Evolutionary conservation across 2,329 filamentous ascomycete genomes (phyloP).

Genomic region (Pseudogymnoascus sp.): DNA sequence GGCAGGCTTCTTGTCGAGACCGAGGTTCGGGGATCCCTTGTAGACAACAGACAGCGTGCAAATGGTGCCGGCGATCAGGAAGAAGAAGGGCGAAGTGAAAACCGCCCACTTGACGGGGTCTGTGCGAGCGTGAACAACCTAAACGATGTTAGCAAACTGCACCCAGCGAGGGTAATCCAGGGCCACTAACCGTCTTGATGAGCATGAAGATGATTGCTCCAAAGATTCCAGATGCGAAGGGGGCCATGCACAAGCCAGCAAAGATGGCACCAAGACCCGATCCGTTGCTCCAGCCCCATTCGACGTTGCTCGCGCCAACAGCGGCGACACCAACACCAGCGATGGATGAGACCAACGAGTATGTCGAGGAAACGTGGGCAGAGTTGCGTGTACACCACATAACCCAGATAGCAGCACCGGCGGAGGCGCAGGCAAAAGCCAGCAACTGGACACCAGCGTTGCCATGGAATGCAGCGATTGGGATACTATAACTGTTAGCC

Average conservation of each 20-base stretch:
- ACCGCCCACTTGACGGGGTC: conserved; percentile 68
- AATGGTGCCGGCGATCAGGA: conserved; percentile 66
- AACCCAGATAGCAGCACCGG: conserved; percentile 63
- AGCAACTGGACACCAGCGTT: conserved; percentile 62
- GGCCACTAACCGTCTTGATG: conserved; percentile 47
- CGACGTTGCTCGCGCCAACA: conserved; percentile 52
- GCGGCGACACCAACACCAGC: conserved; percentile 64
- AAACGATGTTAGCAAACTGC: neutral
- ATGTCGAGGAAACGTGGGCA: conserved; percentile 66
- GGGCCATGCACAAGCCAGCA: conserved; percentile 64
- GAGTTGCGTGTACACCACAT: conserved; percentile 74
- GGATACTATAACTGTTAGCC: conserved; percentile 47
- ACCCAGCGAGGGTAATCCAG: neutral
- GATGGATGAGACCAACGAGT: conserved; percentile 62
- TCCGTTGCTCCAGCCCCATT: conserved; percentile 65
- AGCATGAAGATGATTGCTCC: conserved; percentile 63
- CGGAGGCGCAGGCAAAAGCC: conserved; percentile 57
- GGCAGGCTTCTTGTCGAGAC: conserved; percentile 56
- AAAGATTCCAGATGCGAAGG: conserved; percentile 57
- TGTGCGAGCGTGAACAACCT: conserved; percentile 60
- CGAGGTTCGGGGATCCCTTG: conserved; percentile 67
- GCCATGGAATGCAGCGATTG: conserved; percentile 47
- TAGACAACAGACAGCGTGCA: conserved; percentile 74
- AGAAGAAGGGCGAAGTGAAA: conserved; percentile 67
- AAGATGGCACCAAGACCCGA: conserved; percentile 67